Conservation (phyloP, 139 green algal genomes). For the Chlamydomonas incerta region DNA sequence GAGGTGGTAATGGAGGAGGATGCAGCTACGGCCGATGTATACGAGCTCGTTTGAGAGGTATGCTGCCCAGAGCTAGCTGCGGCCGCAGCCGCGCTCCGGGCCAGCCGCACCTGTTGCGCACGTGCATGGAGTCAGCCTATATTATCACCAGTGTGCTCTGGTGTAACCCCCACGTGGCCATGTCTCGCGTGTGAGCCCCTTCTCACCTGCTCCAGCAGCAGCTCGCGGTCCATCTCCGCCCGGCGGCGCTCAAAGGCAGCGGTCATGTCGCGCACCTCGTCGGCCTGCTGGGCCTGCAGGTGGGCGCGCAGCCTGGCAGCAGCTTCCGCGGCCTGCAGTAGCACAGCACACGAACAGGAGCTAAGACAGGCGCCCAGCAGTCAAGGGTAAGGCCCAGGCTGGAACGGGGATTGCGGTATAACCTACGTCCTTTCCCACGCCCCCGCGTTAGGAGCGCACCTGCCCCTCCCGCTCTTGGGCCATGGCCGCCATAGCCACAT, state of each 20-base stretch:
- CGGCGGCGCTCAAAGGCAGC: slow-evolving; percentile 9
- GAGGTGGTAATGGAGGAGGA: neutral
- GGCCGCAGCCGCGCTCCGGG: too few relatives aligned
- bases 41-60: neutral
- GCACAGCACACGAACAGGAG: too few relatives aligned
- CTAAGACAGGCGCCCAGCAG: neutral
- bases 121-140: too few relatives aligned
- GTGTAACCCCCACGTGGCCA: too few relatives aligned
- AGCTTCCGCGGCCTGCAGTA: neutral
- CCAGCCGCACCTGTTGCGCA: too few relatives aligned
- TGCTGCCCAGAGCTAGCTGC: too few relatives aligned
- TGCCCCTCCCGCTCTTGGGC: neutral
- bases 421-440: neutral
- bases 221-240: neutral
- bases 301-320: neutral
- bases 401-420: too few relatives aligned
- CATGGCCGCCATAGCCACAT: neutral
- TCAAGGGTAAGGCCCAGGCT: too few relatives aligned
- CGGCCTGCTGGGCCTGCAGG: neutral
- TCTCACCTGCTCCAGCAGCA: slow-evolving; percentile 5
- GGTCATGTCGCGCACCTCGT: neutral
- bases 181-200: too few relatives aligned
- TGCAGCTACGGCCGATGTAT: neutral
- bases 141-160: too few relatives aligned
- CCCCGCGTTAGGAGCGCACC: too few relatives aligned